Evolutionary conservation across 2,329 filamentous ascomycete species (phyloP), one percentile per base, ranked within the genome.

Genomic region (Xylariaceae sp.): DNA sequence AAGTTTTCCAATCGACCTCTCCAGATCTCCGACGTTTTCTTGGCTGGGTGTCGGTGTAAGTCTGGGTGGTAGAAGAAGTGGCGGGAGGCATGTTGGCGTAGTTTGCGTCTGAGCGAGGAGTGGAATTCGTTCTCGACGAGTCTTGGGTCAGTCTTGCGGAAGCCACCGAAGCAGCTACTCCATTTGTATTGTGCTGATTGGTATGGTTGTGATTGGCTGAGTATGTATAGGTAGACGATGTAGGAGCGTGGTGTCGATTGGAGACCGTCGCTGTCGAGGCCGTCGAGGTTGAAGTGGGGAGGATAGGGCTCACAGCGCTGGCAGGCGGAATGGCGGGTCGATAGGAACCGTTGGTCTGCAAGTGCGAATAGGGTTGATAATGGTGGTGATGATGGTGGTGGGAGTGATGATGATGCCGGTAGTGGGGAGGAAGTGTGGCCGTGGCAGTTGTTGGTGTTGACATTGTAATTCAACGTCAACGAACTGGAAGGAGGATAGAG

Each of bases 371-470:
- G 1, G 64, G 54, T 23, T 63, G 65, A 41, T 70, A 70, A 60
- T 84, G 85, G 77, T 85, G 85, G 59, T 83, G 83, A 60, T 84
- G 85, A 77, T 85, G 85, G 59, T 83, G 83, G 76, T 84, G 82
- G 62, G 79, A 78, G 59, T 80, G 80, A 71, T 82, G 81, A 68
- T 81, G 80, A 66, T 80, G 77, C 65, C 83, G 81, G 74, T 86
- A 84, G 74, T 88, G 86, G 68, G 83, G 84, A 71, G 87, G 86
- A 70, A 90, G 80, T 65, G 87, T 89, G 70, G 87, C 87, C 73
- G 88, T 89, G 68, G 87, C 88, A 70, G 87, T 89, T 60, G 89
- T 91, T 65, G 90, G 89, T 66, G 89, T 92, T 80, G 90, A 93
- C 90, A 93, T 93, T 73, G 62, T 73, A 70, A 62, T 54, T 40